Conservation (phyloP, 495 filamentous ascomycete genomes). For the Penicillium flavigenum region DNA sequence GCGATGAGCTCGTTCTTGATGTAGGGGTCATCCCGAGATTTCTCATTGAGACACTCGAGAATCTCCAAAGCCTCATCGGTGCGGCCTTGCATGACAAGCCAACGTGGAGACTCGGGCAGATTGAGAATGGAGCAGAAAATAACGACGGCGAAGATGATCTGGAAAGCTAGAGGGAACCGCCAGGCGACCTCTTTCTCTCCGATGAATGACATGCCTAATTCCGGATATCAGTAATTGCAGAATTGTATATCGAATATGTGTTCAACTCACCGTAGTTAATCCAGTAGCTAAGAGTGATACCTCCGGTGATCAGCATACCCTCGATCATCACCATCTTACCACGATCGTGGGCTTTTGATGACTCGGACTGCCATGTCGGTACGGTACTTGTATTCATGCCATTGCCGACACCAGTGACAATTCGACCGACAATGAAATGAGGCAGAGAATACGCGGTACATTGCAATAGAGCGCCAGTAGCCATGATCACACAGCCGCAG, state of each 20-base stretch:
- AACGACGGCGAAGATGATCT: conserved; percentile 61
- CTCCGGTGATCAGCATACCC: conserved; percentile 63
- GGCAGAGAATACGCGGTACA: conserved; percentile 56
- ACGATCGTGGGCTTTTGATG: conserved; percentile 64
- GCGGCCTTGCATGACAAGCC: conserved; percentile 66
- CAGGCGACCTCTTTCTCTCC: conserved; percentile 57
- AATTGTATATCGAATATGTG: too few species aligned
- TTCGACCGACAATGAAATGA: conserved; percentile 64
- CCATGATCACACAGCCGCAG: conserved; percentile 62
- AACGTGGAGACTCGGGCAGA: conserved; percentile 70
- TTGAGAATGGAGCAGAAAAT: conserved; percentile 57
- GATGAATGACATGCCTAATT: conserved; percentile 54
- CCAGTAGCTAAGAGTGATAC: conserved; percentile 71
- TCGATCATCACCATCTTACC: conserved; percentile 79
- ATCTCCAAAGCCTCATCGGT: conserved; percentile 63
- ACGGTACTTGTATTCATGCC: conserved; percentile 57
- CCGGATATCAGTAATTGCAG: background rate
- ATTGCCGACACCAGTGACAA: conserved; percentile 69
- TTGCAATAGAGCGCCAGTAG: conserved; percentile 66
- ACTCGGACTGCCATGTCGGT: conserved; percentile 60
- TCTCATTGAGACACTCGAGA: conserved; percentile 49
- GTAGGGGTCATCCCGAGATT: conserved; percentile 46
- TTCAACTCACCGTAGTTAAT: conserved; percentile 57
- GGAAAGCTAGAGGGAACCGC: conserved; percentile 74
- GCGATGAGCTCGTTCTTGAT: conserved; percentile 53